phyloP scores from a whole-genome alignment of 371 early-diverging fungal species.

The Modicella reniformis region DNA sequence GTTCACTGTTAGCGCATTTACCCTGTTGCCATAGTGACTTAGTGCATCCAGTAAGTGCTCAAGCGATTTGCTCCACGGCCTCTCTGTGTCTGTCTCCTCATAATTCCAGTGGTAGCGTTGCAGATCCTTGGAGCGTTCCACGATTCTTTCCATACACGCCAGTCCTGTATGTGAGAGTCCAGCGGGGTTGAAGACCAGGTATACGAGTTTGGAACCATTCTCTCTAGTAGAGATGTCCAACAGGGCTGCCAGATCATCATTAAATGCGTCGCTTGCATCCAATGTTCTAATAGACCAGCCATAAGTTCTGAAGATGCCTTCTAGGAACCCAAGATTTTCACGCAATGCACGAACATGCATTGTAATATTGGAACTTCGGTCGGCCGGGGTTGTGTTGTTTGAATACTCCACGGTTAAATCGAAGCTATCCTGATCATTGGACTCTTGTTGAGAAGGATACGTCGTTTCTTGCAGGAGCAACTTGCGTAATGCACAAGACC shows the following conservation, averaged over 20 bases:
- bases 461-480: background rate
- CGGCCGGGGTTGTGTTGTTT: background rate
- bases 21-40: background rate
- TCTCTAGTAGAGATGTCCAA: background rate
- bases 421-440: background rate
- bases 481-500: background rate
- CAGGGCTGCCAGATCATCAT: conserved; percentile 7
- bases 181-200: background rate
- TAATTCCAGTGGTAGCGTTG: background rate
- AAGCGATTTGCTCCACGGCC: background rate
- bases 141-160: conserved; percentile 1
- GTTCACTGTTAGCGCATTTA: background rate
- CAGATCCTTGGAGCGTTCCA: background rate
- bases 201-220: conserved; percentile 9
- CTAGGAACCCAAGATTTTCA: background rate
- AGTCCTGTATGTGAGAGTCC: background rate
- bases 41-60: background rate
- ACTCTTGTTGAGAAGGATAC: background rate
- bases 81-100: background rate
- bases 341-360: background rate
- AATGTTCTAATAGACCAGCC: conserved; percentile 13
- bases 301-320: conserved; percentile 4
- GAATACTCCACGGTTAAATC: background rate
- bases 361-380: background rate
- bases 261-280: background rate